These are phyloP conservation scores for Phytopythium mirpurense DNA, from an alignment of 352 stramenopile species.

Conservation along the genomic window DNA sequence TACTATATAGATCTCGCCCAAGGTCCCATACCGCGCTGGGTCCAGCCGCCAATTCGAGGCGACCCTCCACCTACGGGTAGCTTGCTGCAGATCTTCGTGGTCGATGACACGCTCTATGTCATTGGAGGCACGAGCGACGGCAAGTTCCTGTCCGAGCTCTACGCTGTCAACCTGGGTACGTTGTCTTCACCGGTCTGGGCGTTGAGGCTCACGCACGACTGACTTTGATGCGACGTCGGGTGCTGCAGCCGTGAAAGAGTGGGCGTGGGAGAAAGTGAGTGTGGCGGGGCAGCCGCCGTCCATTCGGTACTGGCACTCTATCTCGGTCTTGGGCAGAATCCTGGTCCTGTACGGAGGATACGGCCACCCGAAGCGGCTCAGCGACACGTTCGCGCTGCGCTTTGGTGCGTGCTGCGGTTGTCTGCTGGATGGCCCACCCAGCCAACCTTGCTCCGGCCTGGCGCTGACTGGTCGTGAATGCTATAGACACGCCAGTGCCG, in stretches of 20 bases:
- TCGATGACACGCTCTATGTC: constrained; percentile 39
- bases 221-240: not conserved
- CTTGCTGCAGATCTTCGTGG: constrained; percentile 49
- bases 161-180: constrained; percentile 47
- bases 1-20: constrained; percentile 33
- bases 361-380: constrained; percentile 39
- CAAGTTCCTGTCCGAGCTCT: constrained; percentile 54
- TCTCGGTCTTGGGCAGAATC: constrained; percentile 33
- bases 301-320: constrained; percentile 63
- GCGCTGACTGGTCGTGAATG: not conserved
- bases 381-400: constrained; percentile 49
- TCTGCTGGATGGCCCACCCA: not conserved
- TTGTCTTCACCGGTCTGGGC: not conserved
- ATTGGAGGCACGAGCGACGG: constrained; percentile 54
- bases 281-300: constrained; percentile 37
- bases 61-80: constrained; percentile 30
- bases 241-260: constrained; percentile 28
- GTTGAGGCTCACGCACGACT: not conserved
- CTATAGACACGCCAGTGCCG: constrained; percentile 24
- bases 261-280: constrained; percentile 45
- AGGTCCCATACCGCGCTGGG: constrained; percentile 22
- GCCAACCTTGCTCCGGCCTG: too few relatives aligned
- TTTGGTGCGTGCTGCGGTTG: constrained; percentile 21
- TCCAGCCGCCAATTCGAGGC: constrained; percentile 26
- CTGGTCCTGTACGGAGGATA: constrained; percentile 54